A percentile compares a stretch with the other conserved stretches of the same genome.
Conservation (phyloP, 2,329 filamentous ascomycete genomes). For the Westerdykella ornata region DNA sequence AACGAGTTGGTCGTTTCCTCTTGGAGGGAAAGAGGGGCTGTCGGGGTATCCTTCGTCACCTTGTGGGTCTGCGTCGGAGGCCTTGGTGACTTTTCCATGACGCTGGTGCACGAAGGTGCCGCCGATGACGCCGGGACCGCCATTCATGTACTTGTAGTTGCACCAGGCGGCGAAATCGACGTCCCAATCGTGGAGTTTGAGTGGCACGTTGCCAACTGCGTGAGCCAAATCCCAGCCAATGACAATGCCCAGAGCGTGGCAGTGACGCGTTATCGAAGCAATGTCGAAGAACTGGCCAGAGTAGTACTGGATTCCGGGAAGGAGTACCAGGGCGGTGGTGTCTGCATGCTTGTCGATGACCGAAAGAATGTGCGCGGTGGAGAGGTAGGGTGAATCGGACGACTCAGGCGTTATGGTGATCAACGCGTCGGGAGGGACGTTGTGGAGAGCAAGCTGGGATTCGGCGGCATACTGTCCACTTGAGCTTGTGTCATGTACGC, state of each 20-base stretch:
- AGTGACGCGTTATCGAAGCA: slow-evolving; percentile 67
- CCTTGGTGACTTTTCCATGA: slow-evolving; percentile 53
- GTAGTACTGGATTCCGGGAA: slow-evolving; percentile 88
- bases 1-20: slow-evolving; percentile 24
- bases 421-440: slow-evolving; percentile 62
- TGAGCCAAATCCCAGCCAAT: slow-evolving; percentile 89
- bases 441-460: slow-evolving; percentile 67
- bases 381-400: slow-evolving; percentile 50
- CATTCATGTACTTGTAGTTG: slow-evolving; percentile 90
- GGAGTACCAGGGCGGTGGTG: slow-evolving; percentile 66
- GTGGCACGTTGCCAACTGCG: slow-evolving; percentile 73
- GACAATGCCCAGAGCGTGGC: slow-evolving; percentile 61
- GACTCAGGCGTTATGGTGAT: slow-evolving; percentile 61
- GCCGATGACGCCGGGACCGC: slow-evolving; percentile 73
- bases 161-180: slow-evolving; percentile 93
- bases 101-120: slow-evolving; percentile 73
- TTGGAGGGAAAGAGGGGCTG: neutral
- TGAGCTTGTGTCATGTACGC: neutral
- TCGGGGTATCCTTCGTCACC: neutral
- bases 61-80: neutral
- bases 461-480: slow-evolving; percentile 65
- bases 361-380: slow-evolving; percentile 63
- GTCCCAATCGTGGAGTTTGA: slow-evolving; percentile 77
- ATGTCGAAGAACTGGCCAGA: slow-evolving; percentile 87
- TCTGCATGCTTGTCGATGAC: slow-evolving; percentile 69